Evolutionary conservation across 2,329 filamentous ascomycete genomes (phyloP), one percentile per base, ranked within the genome.

Genomic region (Lojkania enalia): DNA sequence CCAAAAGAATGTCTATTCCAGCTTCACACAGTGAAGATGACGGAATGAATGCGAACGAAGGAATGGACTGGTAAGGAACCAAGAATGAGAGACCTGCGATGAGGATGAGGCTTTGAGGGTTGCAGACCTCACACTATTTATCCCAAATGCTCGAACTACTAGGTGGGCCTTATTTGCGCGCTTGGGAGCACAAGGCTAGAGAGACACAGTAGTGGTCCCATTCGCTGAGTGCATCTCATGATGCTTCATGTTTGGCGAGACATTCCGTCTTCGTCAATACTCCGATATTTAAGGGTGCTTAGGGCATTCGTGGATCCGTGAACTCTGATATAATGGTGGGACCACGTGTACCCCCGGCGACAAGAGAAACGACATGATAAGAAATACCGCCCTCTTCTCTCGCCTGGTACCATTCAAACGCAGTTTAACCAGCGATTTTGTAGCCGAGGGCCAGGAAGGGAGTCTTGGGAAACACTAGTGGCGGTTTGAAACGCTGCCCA

Each of bases 401-500:
- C 33, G 21, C 12, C 19, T 20, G 15, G 16, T 5, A 5, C 5
- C 6, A 36, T 36, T 20, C 9, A 7, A 9, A 20, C 14, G 16
- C 33, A 11, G 23, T 19, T 18, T 31, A 29, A 4, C n/a, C 11
- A 14, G 15, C 16, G 29, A 15, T 21, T 32, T 12, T 7, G 12
- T 5, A 25, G 9, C n/a, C 35, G 15, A 19, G 15, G 6, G 16
- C 9, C 5, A 19, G 15, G 7, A 39, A 25, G 6, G 13, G 20
- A 25, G 40, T 29, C 27, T 37, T 29, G 23, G 16, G 32, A 39
- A 21, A 5, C 23, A 35, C 27, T 27, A 48, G 35, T 35, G 20
- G 32, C 19, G 18, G 39, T 44, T 36, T 60, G 60, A 60, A 63
- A 59, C 57, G 44, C 51, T 48, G 45, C 50, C 46, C 44, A 35